Evolutionary conservation across 2,329 filamentous ascomycete species (phyloP).

Genomic region (Paraconiothyrium sp.): DNA sequence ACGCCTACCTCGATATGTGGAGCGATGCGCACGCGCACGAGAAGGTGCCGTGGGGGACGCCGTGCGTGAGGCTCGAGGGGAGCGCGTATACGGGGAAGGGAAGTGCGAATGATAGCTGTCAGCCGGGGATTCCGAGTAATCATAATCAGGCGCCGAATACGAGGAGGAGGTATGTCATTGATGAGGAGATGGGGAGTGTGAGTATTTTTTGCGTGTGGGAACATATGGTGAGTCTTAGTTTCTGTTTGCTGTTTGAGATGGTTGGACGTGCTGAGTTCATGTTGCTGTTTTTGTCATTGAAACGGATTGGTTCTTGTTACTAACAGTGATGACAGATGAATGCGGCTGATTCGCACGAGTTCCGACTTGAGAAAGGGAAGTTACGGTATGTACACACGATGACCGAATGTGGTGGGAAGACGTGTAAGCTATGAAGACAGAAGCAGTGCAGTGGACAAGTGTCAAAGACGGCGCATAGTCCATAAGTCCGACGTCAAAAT

Average conservation of each 20-base stretch:
- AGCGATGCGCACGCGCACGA: slow-evolving; percentile 24
- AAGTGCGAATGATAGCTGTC: slow-evolving; percentile 27
- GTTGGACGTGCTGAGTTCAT: neutral
- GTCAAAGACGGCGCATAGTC: too few species aligned
- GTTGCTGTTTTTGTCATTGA: neutral
- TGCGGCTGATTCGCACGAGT: slow-evolving; percentile 37
- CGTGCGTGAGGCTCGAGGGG: slow-evolving; percentile 30
- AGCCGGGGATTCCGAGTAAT: slow-evolving; percentile 30
- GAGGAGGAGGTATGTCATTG: slow-evolving; percentile 31
- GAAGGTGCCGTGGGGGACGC: slow-evolving; percentile 34
- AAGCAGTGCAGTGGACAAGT: too few species aligned
- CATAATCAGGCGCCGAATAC: slow-evolving; percentile 25
- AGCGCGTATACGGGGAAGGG: slow-evolving; percentile 34
- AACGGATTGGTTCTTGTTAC: neutral
- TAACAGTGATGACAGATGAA: slow-evolving; percentile 23
- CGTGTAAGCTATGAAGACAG: slow-evolving; percentile 27
- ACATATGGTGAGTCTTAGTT: slow-evolving; percentile 27
- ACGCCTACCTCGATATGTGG: slow-evolving; percentile 37
- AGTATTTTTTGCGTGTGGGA: slow-evolving; percentile 36
- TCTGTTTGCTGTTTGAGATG: neutral
- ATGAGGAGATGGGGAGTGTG: slow-evolving; percentile 34
- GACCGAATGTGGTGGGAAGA: slow-evolving; percentile 34
- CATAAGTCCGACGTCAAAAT: too few species aligned
- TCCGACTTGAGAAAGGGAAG: slow-evolving; percentile 33
- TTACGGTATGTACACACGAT: slow-evolving; percentile 45